phyloP scores from a whole-genome alignment of 2,329 filamentous ascomycete species.

The Ascochyta rabiei region DNA sequence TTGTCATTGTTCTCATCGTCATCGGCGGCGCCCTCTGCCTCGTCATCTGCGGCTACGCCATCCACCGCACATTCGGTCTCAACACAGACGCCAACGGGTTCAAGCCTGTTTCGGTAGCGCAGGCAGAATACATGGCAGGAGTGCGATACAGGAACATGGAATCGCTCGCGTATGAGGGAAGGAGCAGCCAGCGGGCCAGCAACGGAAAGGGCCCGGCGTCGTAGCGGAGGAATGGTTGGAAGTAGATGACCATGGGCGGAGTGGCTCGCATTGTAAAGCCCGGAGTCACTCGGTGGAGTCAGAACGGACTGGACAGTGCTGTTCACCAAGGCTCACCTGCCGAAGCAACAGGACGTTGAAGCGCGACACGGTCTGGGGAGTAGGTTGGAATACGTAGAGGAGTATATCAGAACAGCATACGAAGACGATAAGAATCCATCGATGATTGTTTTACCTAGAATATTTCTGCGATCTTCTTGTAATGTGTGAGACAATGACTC shows the following conservation, averaged over 20 bases:
- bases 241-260: not conserved
- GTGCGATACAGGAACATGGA: slow-evolving; percentile 25
- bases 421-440: no score
- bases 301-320: not conserved
- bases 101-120: slow-evolving; percentile 18
- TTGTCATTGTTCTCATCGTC: slow-evolving; percentile 28
- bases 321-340: no score
- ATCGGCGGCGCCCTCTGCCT: slow-evolving; percentile 23
- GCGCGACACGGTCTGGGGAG: no score
- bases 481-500: no score
- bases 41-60: slow-evolving; percentile 26
- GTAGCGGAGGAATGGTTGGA: not conserved
- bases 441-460: no score
- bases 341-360: no score
- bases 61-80: slow-evolving; percentile 26
- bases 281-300: no score
- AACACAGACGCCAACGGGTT: slow-evolving; percentile 10
- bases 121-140: slow-evolving; percentile 32
- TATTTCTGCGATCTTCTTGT: no score
- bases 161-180: slow-evolving; percentile 18
- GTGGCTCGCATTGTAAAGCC: not conserved
- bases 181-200: slow-evolving; percentile 4
- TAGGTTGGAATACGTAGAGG: no score
- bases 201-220: not conserved
- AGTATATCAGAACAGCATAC: no score